Percentiles rank a stretch among this genome's conserved stretches.
Evolutionary conservation across 768 basidiomycete species (phyloP).

Genomic region (Pleurotus sapidus): DNA sequence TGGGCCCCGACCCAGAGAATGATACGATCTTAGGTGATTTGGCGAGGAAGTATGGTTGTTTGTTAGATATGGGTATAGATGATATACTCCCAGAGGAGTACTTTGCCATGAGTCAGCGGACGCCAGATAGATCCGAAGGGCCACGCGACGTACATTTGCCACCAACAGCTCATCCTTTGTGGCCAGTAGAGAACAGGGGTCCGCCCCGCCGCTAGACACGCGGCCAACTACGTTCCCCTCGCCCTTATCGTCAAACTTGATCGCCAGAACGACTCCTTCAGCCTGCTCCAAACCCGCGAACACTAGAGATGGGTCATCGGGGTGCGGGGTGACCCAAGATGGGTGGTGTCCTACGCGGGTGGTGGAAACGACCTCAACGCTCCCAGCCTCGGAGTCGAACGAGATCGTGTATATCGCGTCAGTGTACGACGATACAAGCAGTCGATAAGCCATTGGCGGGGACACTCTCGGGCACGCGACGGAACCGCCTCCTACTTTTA

Average conservation of each 20-base stretch:
- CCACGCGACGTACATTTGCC: conserved; percentile 60
- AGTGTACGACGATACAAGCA: conserved; percentile 67
- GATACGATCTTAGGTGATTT: conserved; percentile 31
- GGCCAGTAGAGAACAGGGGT: conserved; percentile 64
- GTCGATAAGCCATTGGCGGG: conserved; percentile 33
- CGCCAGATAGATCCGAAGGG: background rate
- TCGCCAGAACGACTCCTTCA: conserved; percentile 60
- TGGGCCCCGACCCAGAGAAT: conserved; percentile 59
- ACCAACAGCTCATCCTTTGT: conserved; percentile 57
- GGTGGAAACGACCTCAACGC: conserved; percentile 42
- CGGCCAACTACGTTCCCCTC: conserved; percentile 48
- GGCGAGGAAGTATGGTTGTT: conserved; percentile 40
- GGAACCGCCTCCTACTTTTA: background rate
- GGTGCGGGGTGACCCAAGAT: conserved; percentile 73
- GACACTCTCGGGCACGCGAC: background rate
- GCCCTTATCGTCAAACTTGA: conserved; percentile 56
- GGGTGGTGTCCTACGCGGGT: conserved; percentile 59
- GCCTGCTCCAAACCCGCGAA: conserved; percentile 66
- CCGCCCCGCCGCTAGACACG: conserved; percentile 51
- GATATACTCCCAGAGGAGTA: conserved; percentile 66
- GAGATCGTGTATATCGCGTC: conserved; percentile 57
- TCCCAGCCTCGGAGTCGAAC: conserved; percentile 52
- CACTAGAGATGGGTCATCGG: conserved; percentile 52
- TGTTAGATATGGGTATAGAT: conserved; percentile 51
- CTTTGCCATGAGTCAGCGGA: conserved; percentile 30